Base-by-base conservation (phyloP, 495 filamentous ascomycete species). In the Chaetomium cochliodes region DNA sequence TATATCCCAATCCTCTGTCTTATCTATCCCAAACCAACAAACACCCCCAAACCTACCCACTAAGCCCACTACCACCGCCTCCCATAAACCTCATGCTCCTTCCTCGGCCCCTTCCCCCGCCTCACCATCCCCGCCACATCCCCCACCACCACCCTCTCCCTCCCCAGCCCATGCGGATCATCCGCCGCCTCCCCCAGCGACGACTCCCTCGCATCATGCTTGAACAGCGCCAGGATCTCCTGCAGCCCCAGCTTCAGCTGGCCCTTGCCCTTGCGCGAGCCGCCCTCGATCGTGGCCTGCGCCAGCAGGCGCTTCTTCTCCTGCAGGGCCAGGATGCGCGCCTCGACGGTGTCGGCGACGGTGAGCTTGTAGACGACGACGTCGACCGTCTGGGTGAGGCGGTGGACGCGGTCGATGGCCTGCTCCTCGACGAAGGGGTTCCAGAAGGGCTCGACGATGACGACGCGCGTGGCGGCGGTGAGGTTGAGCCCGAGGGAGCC, bases 341-440 rank as follows among this genome's bases (percentile, higher is more conserved):
- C 93, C 78, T 98, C 94, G 22, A 98, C 93, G 1, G 90, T 91
- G 61, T 85, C 82, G 60, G 84, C 84, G 65, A 98, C 85, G 15
- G 92, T 96, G 67, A 98, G 82, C 67, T 92, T 93, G 81, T 96
- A 98, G 60, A 98, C 92, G 25, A 91, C 85, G 46, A 98, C 94
- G 71, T 97, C 93, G 16, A 90, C 80, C 16, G 92, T 96, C 77
- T 98, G 94, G 60, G 94, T 97, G 49, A 98, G 86, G 13, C 94
- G 91, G 69, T 98, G 94, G 52, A 98, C 94, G 50, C 94, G 92
- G 74, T 98, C 94, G 69, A 98, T 98, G 12, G 94, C 94, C 82
- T 98, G 94, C 75, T 97, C 94, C 82, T 98, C 94, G 28, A 98
- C 90, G 68, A 98, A 98, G 79, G 53, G 94, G 77, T 98, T 98